These are phyloP conservation scores for Saturnispora sanitii DNA, from an alignment of 805 yeast species.

Conservation along the genomic window DNA sequence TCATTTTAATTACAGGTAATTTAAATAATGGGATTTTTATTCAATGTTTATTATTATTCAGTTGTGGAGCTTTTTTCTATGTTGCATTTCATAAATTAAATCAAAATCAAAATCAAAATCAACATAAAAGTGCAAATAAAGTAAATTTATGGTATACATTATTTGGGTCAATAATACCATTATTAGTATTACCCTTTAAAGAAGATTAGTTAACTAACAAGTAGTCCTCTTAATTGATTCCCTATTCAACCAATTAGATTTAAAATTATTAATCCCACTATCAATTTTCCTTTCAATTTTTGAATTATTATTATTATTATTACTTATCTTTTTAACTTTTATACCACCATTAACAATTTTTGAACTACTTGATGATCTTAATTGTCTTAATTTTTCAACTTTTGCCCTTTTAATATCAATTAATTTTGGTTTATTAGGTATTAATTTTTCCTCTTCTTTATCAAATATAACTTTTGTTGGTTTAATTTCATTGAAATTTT, in stretches of 20 bases:
- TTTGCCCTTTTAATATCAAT: slow-evolving; percentile 10
- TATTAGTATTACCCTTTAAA: slow-evolving; percentile 4
- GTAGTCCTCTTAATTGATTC: slow-evolving; percentile 1
- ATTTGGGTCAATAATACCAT: slow-evolving; percentile 3
- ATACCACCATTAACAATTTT: slow-evolving; percentile 34
- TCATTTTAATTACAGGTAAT: no score
- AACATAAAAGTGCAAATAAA: slow-evolving; percentile 15
- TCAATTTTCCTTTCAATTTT: slow-evolving; percentile 6
- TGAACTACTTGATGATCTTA: slow-evolving; percentile 26
- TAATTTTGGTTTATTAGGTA: slow-evolving; percentile 11
- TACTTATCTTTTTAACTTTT: slow-evolving; percentile 27
- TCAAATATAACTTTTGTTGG: slow-evolving; percentile 10
- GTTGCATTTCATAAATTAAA: slow-evolving; percentile 63
- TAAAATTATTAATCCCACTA: slow-evolving; percentile 5
- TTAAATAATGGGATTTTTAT: no score
- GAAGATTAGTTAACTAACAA: background rate
- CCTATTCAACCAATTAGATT: slow-evolving; percentile 7
- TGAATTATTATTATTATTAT: no score
- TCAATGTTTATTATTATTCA: slow-evolving; percentile 48
- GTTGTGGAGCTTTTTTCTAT: slow-evolving; percentile 66
- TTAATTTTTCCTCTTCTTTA: slow-evolving; percentile 22
- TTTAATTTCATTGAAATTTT: slow-evolving; percentile 16
- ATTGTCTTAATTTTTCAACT: slow-evolving; percentile 14
- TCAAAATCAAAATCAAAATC: no score
- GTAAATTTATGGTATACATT: background rate